Evolutionary conservation across 2,329 filamentous ascomycete genomes (phyloP).

Genomic region (Periconia macrospinosa): DNA sequence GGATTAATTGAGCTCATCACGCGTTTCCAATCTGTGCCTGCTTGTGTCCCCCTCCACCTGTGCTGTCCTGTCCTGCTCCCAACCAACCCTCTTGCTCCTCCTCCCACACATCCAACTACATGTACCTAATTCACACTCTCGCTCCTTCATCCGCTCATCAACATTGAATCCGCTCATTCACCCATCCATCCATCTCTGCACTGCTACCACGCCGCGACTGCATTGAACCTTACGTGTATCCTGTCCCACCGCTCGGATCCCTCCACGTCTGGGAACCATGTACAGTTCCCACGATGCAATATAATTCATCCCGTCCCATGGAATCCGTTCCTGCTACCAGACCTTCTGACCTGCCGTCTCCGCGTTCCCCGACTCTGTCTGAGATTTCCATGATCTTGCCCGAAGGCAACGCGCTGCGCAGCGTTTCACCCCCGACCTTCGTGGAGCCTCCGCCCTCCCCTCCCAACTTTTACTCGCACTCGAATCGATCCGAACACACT

Average conservation of each 20-base stretch:
- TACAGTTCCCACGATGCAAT: conserved; percentile 17
- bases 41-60: too few species aligned
- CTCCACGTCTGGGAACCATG: conserved; percentile 11
- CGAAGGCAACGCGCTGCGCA: conserved; percentile 48
- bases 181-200: background rate
- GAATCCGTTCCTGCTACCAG: conserved; percentile 12
- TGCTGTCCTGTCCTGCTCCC: too few species aligned
- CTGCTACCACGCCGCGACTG: too few species aligned
- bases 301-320: conserved; percentile 14
- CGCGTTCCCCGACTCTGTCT: conserved; percentile 76
- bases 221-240: too few species aligned
- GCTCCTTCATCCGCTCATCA: background rate
- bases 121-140: too few species aligned
- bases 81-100: too few species aligned
- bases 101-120: too few species aligned
- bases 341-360: conserved; percentile 15
- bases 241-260: background rate
- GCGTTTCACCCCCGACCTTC: conserved; percentile 56
- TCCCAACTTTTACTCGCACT: conserved; percentile 31
- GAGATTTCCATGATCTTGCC: conserved; percentile 96
- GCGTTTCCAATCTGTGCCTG: conserved; percentile 16
- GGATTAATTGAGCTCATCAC: conserved; percentile 16
- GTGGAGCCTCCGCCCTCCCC: conserved; percentile 46
- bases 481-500: conserved; percentile 19
- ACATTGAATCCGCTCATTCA: conserved; percentile 1